Base-by-base conservation (phyloP, 2,329 filamentous ascomycete genomes). In the Thermoascus crustaceus region DNA sequence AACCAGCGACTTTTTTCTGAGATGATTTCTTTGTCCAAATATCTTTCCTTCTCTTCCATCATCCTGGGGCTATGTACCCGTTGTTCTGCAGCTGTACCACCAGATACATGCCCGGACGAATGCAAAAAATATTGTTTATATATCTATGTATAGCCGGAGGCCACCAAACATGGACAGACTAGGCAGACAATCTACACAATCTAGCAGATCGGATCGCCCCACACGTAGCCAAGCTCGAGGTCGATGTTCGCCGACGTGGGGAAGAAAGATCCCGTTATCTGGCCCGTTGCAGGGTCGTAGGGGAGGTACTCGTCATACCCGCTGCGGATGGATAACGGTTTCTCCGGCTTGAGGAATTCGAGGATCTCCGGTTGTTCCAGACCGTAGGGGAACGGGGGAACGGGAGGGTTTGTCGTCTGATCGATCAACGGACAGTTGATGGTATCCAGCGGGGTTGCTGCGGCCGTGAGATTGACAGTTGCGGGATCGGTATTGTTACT, bases 251-350 rank as follows among this genome's bases (percentile, higher is more conserved):
- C 32, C 14, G 44, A 47, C 5, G 43, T 32, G n/a, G 56, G 57
- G 40, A 61, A 61, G 35, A 61, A 58, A 4, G 56, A 59, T n/a
- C 55, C 55, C 0, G 55, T 59, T 1, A 61, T 52, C 30, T 60
- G 56, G 13, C 57, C 57, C 2, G 55, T 60, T 27, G 39, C 44
- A 13, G 57, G 51, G 34, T 61, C 57, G 20, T 55, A 60, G 1
- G 58, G 57, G 18, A 60, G 45, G 25, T 48, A 52, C 14, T 52
- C 51, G 9, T 60, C 57, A 26, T 47, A 56, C 1, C 38, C 34
- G 34, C 46, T 52, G n/a, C 39, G 38, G 5, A 34, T 43, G 6
- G 50, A 37, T 5, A 45, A 11, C 8, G 44, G 41, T 19, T 52
- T 56, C 13, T 59, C 56, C 2, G 46, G 44, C 22, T 50, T 50